Percentiles rank a stretch among this genome's conserved stretches.
phyloP scores from a whole-genome alignment of 306 rosid genomes.

The Bauhinia variegata region DNA sequence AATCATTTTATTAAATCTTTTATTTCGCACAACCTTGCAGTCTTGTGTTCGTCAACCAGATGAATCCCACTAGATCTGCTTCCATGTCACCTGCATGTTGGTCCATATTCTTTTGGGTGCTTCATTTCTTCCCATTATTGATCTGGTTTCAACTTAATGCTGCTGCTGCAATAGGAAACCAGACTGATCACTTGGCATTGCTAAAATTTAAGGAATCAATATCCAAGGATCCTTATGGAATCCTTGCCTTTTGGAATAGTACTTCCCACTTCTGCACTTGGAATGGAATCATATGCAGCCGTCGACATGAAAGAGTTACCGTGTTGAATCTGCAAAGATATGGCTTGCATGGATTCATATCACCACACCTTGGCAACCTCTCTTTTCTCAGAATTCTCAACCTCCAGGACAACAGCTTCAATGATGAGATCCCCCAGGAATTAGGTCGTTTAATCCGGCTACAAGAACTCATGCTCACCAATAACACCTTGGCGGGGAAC shows the following conservation, averaged over 20 bases:
- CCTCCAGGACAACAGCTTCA: constrained; percentile 13
- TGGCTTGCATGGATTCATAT: constrained; percentile 22
- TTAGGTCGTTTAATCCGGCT: constrained; percentile 15
- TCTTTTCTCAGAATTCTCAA: constrained; percentile 10
- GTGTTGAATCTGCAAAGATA: background rate
- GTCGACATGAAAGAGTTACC: constrained; percentile 15
- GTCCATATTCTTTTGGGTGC: background rate
- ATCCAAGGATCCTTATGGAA: background rate
- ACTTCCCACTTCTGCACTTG: constrained; percentile 32
- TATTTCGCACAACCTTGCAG: too few species aligned
- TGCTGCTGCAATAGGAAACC: background rate
- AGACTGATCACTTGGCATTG: constrained; percentile 9
- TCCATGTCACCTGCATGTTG: background rate
- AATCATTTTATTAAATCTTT: too few species aligned
- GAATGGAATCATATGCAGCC: constrained; percentile 34
- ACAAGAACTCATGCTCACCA: background rate
- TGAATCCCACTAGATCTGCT: background rate
- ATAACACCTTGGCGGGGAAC: constrained; percentile 22
- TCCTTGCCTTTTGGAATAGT: constrained; percentile 30
- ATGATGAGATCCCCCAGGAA: constrained; percentile 15
- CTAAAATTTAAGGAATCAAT: constrained; percentile 26
- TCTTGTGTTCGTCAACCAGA: background rate
- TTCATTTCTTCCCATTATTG: background rate
- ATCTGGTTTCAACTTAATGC: background rate
- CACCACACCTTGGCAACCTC: constrained; percentile 37